Percentiles rank a stretch among this genome's conserved stretches.
Conservation (phyloP, 495 filamentous ascomycete genomes). For the Aspergillus mulundensis region DNA sequence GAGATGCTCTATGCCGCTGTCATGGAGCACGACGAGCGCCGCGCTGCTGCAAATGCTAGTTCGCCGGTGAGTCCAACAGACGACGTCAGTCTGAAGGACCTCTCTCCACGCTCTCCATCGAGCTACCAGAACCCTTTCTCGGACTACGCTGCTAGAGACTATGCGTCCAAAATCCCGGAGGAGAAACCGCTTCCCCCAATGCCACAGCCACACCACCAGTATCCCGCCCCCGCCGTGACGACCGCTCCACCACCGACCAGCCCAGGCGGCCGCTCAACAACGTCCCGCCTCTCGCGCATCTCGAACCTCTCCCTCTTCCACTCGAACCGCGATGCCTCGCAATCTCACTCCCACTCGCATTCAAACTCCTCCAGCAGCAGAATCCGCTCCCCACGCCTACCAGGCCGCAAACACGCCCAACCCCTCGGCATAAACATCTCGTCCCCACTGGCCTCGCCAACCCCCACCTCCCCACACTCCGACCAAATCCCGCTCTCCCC, state of each 20-base stretch:
- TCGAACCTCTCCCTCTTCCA: constrained; percentile 55
- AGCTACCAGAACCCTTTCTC: constrained; percentile 36
- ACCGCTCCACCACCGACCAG: constrained; percentile 16
- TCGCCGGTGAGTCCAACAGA: not conserved
- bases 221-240: not conserved
- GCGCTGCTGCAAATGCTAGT: constrained; percentile 46
- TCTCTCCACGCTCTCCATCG: constrained; percentile 7
- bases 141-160: constrained; percentile 23
- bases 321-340: constrained; percentile 13
- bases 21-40: constrained; percentile 79
- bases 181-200: constrained; percentile 8
- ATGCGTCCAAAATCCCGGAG: constrained; percentile 3
- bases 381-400: constrained; percentile 46
- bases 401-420: constrained; percentile 38
- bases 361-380: constrained; percentile 55
- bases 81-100: not conserved
- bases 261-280: constrained; percentile 26
- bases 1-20: constrained; percentile 88
- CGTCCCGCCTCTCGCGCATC: constrained; percentile 37
- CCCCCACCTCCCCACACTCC: constrained; percentile 29
- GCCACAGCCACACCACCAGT: constrained; percentile 2
- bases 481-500: constrained; percentile 54
- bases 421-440: constrained; percentile 44
- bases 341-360: constrained; percentile 49
- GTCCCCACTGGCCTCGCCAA: constrained; percentile 52